Percentiles rank a stretch among this genome's conserved stretches.
These are phyloP conservation scores for Hyaloperonospora brassicae DNA, from an alignment of 352 stramenopile genomes.

Conservation along the genomic window DNA sequence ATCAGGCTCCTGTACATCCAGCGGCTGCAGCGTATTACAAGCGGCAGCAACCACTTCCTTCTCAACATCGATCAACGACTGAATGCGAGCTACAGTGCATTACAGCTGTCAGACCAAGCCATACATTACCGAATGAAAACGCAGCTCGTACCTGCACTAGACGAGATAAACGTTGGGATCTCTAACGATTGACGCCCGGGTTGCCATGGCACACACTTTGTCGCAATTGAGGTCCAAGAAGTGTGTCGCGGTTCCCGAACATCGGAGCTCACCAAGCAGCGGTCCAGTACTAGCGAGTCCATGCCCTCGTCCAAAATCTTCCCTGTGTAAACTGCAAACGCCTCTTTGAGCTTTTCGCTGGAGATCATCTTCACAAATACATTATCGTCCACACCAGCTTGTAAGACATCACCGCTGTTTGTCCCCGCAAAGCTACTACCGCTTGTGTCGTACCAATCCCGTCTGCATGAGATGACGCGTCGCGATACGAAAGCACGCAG, in stretches of 20 bases:
- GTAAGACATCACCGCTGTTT: not conserved
- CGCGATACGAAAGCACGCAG: slow-evolving; percentile 31
- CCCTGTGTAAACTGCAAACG: slow-evolving; percentile 29
- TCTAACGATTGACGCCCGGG: slow-evolving; percentile 26
- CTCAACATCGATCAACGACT: slow-evolving; percentile 30
- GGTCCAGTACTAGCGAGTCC: slow-evolving; percentile 10
- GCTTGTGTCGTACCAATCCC: slow-evolving; percentile 13
- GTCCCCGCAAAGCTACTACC: not conserved
- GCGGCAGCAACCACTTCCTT: slow-evolving; percentile 28
- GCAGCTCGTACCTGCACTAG: slow-evolving; percentile 15
- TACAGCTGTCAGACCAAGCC: not conserved
- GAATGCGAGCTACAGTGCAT: slow-evolving; percentile 21
- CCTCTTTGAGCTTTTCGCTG: slow-evolving; percentile 12
- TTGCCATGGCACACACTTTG: slow-evolving; percentile 17
- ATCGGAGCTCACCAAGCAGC: slow-evolving; percentile 6
- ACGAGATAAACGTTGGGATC: slow-evolving; percentile 20
- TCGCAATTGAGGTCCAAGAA: not conserved
- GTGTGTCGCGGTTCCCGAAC: not conserved
- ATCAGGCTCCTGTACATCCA: not conserved
- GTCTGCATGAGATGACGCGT: slow-evolving; percentile 21
- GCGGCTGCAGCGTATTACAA: slow-evolving; percentile 12
- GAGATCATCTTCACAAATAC: slow-evolving; percentile 18
- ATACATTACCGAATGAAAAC: not conserved
- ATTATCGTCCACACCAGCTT: not conserved
- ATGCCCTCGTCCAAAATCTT: slow-evolving; percentile 11